Evolutionary conservation across 75 land plant species (phyloP).

Genomic region (Selaginella moellendorffii): DNA sequence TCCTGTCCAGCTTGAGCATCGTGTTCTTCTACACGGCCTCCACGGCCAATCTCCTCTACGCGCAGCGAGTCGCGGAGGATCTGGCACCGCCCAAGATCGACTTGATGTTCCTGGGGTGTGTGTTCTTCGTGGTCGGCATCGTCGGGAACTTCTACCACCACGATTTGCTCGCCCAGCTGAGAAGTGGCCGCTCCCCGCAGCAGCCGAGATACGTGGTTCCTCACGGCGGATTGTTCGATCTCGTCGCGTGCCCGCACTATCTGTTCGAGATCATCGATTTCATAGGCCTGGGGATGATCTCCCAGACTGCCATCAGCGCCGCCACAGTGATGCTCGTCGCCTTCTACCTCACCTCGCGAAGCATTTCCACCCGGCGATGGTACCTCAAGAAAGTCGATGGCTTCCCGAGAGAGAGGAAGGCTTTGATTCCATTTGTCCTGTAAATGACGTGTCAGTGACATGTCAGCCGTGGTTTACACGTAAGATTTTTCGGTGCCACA

Average conservation of each 20-base stretch:
- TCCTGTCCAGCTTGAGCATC: slow-evolving; percentile 15
- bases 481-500: too few relatives aligned
- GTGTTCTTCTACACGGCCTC: slow-evolving; percentile 18
- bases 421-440: not conserved
- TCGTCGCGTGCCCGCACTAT: slow-evolving; percentile 61
- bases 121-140: slow-evolving; percentile 35
- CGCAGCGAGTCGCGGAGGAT: slow-evolving; percentile 24
- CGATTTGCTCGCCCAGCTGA: slow-evolving; percentile 38
- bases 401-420: slow-evolving; percentile 10
- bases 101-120: slow-evolving; percentile 29
- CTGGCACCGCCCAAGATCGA: slow-evolving; percentile 32
- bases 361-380: slow-evolving; percentile 8
- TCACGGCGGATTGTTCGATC: slow-evolving; percentile 43
- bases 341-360: slow-evolving; percentile 3
- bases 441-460: too few relatives aligned
- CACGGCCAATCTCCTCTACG: slow-evolving; percentile 22
- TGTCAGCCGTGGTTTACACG: too few relatives aligned
- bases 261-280: slow-evolving; percentile 42
- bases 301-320: slow-evolving; percentile 18
- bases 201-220: slow-evolving; percentile 54
- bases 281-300: slow-evolving; percentile 35
- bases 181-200: too few relatives aligned
- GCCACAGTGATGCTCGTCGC: not conserved
- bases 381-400: slow-evolving; percentile 12
- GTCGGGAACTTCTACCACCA: slow-evolving; percentile 73